These are phyloP conservation scores for Linnemannia zychae DNA, from an alignment of 192 early-diverging fungal genomes.

Conservation along the genomic window DNA sequence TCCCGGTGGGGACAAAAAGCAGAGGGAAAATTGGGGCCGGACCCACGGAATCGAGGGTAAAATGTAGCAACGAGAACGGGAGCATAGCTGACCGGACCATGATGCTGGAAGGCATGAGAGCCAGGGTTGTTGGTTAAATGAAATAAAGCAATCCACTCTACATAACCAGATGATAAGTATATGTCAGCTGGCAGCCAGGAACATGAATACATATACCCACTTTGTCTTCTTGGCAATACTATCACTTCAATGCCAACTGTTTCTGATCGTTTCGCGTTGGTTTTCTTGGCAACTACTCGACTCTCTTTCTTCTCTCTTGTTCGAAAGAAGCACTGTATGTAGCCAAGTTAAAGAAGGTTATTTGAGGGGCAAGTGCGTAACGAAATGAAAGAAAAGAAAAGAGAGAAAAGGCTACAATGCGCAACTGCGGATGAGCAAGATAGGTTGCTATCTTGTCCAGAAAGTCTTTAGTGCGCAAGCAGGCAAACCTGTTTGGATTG, in stretches of 20 bases:
- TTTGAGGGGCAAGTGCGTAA: background rate
- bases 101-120: background rate
- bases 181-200: too few relatives aligned
- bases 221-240: background rate
- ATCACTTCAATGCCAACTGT: background rate
- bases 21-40: background rate
- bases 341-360: background rate
- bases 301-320: background rate
- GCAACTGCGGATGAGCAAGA: background rate
- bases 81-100: background rate
- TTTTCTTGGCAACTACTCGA: too few relatives aligned
- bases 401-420: background rate
- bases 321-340: background rate
- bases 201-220: too few relatives aligned
- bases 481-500: background rate
- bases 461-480: background rate
- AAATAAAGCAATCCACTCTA: background rate
- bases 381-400: background rate
- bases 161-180: background rate
- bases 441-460: background rate
- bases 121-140: slow-evolving; percentile 3
- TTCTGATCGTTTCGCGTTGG: background rate
- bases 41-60: background rate
- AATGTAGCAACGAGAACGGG: background rate
- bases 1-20: background rate